These are phyloP conservation scores for Diaporthe capsici DNA, from an alignment of 2,329 filamentous ascomycete species.

Conservation along the genomic window DNA sequence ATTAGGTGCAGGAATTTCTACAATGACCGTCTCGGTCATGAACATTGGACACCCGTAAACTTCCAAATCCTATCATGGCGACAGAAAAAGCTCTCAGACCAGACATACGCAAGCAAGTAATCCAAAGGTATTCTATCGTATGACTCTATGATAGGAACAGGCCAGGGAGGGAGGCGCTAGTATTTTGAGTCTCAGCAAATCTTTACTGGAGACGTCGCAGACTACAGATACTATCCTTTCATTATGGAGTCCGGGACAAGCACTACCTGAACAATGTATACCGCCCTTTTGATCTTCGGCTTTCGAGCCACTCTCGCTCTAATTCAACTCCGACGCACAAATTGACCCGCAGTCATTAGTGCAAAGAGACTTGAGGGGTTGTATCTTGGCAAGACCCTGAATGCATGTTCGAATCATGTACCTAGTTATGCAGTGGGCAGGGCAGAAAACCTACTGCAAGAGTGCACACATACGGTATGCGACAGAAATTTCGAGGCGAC, in stretches of 20 bases:
- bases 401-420: slow-evolving; percentile 1
- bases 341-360: neutral
- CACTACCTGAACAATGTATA: neutral
- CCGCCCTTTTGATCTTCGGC: neutral
- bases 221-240: neutral
- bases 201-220: neutral
- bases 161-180: neutral
- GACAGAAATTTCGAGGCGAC: neutral
- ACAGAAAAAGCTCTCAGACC: neutral
- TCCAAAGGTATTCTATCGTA: neutral
- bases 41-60: neutral
- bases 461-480: neutral
- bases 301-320: neutral
- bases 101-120: neutral
- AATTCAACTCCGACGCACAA: neutral
- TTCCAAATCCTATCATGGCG: too few species aligned
- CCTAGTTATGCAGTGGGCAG: neutral
- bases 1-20: neutral
- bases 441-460: neutral
- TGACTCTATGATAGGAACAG: neutral
- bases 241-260: neutral
- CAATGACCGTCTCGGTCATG: neutral
- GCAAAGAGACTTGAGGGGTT: neutral
- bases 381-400: neutral
- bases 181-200: neutral